A percentile compares a stretch with the other conserved stretches of the same genome.
Evolutionary conservation across 208 protist genomes (phyloP).

Genomic region (Leishmania amazonensis): DNA sequence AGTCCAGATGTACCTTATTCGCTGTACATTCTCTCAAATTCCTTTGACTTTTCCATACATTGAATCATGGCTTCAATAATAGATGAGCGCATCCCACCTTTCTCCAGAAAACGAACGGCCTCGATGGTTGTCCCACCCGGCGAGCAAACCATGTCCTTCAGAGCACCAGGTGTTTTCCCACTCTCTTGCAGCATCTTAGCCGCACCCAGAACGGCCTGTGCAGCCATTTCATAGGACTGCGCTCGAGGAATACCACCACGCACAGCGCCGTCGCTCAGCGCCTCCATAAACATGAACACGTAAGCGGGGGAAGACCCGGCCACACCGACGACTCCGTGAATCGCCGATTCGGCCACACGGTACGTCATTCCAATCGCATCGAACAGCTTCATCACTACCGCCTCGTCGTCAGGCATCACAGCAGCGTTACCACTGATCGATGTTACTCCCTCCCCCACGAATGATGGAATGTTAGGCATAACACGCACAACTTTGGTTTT

Average conservation of each 20-base stretch:
- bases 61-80: slow-evolving; percentile 94
- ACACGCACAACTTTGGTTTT: slow-evolving; percentile 86
- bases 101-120: slow-evolving; percentile 93
- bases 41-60: slow-evolving; percentile 88
- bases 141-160: slow-evolving; percentile 93
- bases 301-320: slow-evolving; percentile 96
- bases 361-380: slow-evolving; percentile 66
- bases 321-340: slow-evolving; percentile 95
- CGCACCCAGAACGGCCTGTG: slow-evolving; percentile 93
- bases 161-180: slow-evolving; percentile 64
- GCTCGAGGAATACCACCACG: slow-evolving; percentile 84
- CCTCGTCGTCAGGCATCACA: slow-evolving; percentile 48
- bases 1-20: slow-evolving; percentile 7
- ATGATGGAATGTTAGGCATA: slow-evolving; percentile 95
- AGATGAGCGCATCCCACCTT: slow-evolving; percentile 80
- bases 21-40: slow-evolving; percentile 66
- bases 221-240: slow-evolving; percentile 88
- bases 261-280: slow-evolving; percentile 96
- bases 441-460: slow-evolving; percentile 80
- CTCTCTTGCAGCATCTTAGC: slow-evolving; percentile 90
- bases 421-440: slow-evolving; percentile 55
- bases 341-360: slow-evolving; percentile 69
- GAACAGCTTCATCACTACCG: slow-evolving; percentile 61
- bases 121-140: slow-evolving; percentile 97
- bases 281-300: slow-evolving; percentile 96